Evolutionary conservation across 352 stramenopile species (phyloP), one percentile per base, ranked within the genome.

Genomic region (Phytophthora colocasiae): DNA sequence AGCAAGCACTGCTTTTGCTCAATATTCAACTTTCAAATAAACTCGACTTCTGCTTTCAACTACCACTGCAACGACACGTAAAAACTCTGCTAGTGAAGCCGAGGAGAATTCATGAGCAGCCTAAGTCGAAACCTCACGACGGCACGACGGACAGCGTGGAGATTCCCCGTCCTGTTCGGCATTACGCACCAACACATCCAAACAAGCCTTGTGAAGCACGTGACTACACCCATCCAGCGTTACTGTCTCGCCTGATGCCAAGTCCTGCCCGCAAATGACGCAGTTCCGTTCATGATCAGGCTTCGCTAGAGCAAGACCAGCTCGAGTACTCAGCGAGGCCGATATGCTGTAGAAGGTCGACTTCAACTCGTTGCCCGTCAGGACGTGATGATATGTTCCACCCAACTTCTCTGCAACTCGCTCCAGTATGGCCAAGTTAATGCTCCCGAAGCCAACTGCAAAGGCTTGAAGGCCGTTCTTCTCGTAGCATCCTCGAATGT

Each of bases 301-400:
- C 72, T 87, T 88, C 12, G 73, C 63, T 34, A 94, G 57, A 6
- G 75, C 83, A 26, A 96, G 52, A 2, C 87, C 85, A 1, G 73
- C 73, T 41, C 75, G 77, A 17, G 77, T 87, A 40, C 78, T 79
- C 32, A 95, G 53, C 19, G 88, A 93, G 6, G 84, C 83, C 2
- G 83, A 92, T 48, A 95, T 96, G 15, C 73, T 77, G 60, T 83
- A 75, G 46, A 96, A 93, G 32, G 83, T 89, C n/a, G 76, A 65
- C 65, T 90, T 90, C 29, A 94, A 57, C 48, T 94, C 88, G 6
- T 77, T 85, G 2, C 83, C 83, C 0, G 77, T 78, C 8, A 94
- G 66, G 14, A 83, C 83, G 2, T 89, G 71, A 48, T 85, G 73
- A 50, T 90, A 96, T 8, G 68, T 56, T 0, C 88, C 88, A n/a